A percentile compares a stretch with the other conserved stretches of the same genome.
Conservation (phyloP, 805 yeast species). For the Myxozyma lipomycoides region DNA sequence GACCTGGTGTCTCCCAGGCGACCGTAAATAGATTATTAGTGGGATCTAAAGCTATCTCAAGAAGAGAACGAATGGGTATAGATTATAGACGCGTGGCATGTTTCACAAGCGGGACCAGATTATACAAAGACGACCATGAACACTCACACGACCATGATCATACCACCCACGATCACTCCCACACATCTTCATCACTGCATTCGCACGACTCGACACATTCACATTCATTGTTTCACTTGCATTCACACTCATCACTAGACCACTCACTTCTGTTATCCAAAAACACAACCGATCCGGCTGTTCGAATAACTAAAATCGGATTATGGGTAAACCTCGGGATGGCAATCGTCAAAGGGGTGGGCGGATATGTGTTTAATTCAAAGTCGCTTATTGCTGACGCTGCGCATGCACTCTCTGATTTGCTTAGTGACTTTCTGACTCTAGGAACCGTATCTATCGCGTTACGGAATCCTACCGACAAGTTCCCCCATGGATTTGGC, state of each 20-base stretch:
- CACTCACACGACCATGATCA: not conserved
- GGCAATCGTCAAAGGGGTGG: slow-evolving; percentile 81
- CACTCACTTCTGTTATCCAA: slow-evolving; percentile 33
- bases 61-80: too few species aligned
- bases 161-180: slow-evolving; percentile 5
- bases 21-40: too few species aligned
- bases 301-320: slow-evolving; percentile 90
- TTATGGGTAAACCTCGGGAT: slow-evolving; percentile 75
- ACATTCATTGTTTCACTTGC: slow-evolving; percentile 24
- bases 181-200: slow-evolving; percentile 4
- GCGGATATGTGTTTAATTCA: slow-evolving; percentile 90
- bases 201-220: slow-evolving; percentile 4
- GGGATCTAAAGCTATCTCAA: too few species aligned
- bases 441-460: slow-evolving; percentile 82
- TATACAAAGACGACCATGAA: too few species aligned
- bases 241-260: slow-evolving; percentile 18
- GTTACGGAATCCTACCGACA: slow-evolving; percentile 50
- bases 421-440: slow-evolving; percentile 85
- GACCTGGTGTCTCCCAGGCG: too few species aligned
- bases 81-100: too few species aligned
- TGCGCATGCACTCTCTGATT: slow-evolving; percentile 85
- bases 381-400: slow-evolving; percentile 94
- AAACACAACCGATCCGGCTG: slow-evolving; percentile 70
- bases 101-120: too few species aligned
- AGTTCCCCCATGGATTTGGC: slow-evolving; percentile 86